Evolutionary conservation across 192 early-diverging fungal species (phyloP).

Genomic region (Podila minutissima): DNA sequence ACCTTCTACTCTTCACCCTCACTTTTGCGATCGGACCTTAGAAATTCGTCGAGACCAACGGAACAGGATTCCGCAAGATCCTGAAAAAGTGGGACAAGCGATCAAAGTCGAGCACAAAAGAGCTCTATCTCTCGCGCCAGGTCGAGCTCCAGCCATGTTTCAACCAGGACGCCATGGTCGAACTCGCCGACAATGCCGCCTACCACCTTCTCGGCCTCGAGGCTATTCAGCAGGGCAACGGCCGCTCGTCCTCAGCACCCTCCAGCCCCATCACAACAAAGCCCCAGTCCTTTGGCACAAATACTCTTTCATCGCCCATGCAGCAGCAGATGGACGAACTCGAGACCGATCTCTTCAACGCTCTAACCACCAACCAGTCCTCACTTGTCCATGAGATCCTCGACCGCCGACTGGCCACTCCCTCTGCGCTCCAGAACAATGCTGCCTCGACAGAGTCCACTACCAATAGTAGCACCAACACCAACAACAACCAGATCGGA

Average conservation of each 20-base stretch:
- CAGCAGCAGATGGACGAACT: slow-evolving; percentile 64
- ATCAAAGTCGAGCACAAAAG: slow-evolving; percentile 96
- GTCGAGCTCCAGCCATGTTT: slow-evolving; percentile 98
- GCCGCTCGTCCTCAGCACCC: slow-evolving; percentile 30
- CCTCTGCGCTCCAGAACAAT: slow-evolving; percentile 54
- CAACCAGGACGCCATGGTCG: slow-evolving; percentile 91
- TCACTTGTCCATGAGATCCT: slow-evolving; percentile 63
- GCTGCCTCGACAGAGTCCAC: slow-evolving; percentile 21
- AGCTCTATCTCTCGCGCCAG: slow-evolving; percentile 96
- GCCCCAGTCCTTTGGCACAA: slow-evolving; percentile 7
- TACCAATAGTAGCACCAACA: slow-evolving; percentile 13
- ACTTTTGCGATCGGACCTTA: slow-evolving; percentile 27
- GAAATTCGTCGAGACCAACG: slow-evolving; percentile 98
- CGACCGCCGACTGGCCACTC: slow-evolving; percentile 54
- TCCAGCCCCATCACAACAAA: slow-evolving; percentile 44
- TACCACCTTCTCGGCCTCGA: slow-evolving; percentile 82
- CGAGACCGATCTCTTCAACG: slow-evolving; percentile 67
- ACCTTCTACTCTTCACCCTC: neutral
- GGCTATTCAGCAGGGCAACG: slow-evolving; percentile 64
- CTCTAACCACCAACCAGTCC: slow-evolving; percentile 54
- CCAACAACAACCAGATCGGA: slow-evolving; percentile 30
- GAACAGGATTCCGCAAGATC: slow-evolving; percentile 97
- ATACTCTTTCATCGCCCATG: slow-evolving; percentile 42
- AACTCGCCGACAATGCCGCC: slow-evolving; percentile 87
- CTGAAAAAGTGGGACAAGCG: slow-evolving; percentile 99